Conservation (phyloP, 2,329 filamentous ascomycete species). For the Talaromyces sp. region DNA sequence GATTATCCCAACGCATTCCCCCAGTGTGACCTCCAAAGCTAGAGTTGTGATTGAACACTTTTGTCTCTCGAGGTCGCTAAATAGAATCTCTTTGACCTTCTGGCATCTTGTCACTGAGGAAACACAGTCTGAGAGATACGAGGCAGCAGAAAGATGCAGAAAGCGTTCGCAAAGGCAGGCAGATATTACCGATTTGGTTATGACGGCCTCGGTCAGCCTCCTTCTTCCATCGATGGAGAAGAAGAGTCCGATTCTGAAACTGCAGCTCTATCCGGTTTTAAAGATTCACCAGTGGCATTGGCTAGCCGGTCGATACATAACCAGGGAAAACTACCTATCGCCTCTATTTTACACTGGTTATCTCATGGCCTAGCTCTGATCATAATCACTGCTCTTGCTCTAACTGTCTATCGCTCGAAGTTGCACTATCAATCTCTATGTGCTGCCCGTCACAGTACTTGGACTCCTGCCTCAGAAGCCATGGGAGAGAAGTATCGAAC, state of each 20-base stretch:
- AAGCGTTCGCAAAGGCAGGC: background rate
- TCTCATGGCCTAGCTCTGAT: background rate
- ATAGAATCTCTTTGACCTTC: background rate
- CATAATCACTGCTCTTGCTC: background rate
- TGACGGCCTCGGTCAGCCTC: background rate
- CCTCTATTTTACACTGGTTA: conserved; percentile 8
- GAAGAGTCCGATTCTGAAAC: background rate
- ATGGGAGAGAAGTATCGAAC: background rate
- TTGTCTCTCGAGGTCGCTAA: background rate
- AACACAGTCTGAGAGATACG: background rate
- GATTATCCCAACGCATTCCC: background rate
- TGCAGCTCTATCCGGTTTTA: background rate
- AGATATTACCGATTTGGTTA: background rate
- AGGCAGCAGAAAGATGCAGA: background rate
- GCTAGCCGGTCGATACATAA: background rate
- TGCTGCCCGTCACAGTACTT: background rate
- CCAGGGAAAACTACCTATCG: background rate
- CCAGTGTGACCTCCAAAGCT: background rate
- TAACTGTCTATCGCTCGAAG: background rate
- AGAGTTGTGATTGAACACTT: background rate
- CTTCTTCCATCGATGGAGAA: background rate
- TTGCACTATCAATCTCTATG: background rate
- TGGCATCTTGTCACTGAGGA: background rate
- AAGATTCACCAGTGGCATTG: background rate
- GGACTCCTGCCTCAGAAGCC: background rate